Base-by-base conservation (phyloP, 176 grass and related monocot species). In the Ampelocalamus luodianensis region DNA sequence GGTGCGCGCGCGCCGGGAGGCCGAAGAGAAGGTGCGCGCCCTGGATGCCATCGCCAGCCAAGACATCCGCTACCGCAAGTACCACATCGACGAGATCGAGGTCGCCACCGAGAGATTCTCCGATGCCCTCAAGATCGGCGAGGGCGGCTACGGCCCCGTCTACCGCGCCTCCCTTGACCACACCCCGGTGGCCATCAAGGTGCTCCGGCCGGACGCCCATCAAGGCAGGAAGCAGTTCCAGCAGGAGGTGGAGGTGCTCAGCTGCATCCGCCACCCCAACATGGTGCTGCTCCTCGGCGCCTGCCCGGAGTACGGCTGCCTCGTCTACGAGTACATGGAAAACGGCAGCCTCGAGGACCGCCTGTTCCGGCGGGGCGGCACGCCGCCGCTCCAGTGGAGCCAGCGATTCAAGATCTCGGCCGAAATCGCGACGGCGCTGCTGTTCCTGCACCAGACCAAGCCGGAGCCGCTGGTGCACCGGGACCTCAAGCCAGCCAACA, bases 291-390 rank as follows among this genome's bases (percentile, higher is more conserved):
- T 98, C 49, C 93, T 98, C 7, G 96, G 96, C 5, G 96, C 93
- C 2, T 98, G 91, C 81, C 84, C 96, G 0, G 96, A 98, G 61
- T 95, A 94, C 68, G 96, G 96, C 3, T 96, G 96, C 83, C 77
- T 98, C 64, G 91, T 98, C 0, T 98, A 98, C 67, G 96, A 98
- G 80, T 96, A 98, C 86, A 95, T 98, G 93, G 90, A 98, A 29
- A 92, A 91, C 27, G 96, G 96, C 37, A 98, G 93, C 85, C 80
- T 98, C 10, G 96, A 98, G 77, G 96, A 98, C 68, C 93, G 93
- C 13, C 88, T 95, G 16, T 96, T 77, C 79, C 83, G 90, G 1
- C 91, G 96, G 9, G 88, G 91, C 34, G 87, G 87, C 74, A 92
- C 93, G n/a, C 56, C 89, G 22, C 15, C 91, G 16, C 82, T 98